These are phyloP conservation scores for Pulveroboletus ravenelii DNA, from an alignment of 768 basidiomycete genomes.

Conservation along the genomic window DNA sequence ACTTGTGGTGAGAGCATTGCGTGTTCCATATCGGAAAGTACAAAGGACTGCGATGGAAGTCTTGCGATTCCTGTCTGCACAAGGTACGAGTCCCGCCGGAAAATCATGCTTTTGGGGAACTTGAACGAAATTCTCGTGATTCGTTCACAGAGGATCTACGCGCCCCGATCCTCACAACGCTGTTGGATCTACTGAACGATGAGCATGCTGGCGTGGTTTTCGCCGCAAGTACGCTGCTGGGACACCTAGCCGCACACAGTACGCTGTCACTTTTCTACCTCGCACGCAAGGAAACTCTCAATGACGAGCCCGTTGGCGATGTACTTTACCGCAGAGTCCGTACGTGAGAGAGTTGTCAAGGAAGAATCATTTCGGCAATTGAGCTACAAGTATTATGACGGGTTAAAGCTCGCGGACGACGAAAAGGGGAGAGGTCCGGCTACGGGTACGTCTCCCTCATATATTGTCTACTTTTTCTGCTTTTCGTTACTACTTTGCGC, in stretches of 20 bases:
- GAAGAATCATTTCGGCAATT: slow-evolving; percentile 15
- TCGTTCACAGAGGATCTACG: slow-evolving; percentile 11
- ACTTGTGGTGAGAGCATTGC: slow-evolving; percentile 14
- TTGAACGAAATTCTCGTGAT: background rate
- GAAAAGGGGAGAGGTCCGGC: slow-evolving; percentile 9
- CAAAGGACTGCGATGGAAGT: slow-evolving; percentile 14
- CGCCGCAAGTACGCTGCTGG: slow-evolving; percentile 12
- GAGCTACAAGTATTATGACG: slow-evolving; percentile 19
- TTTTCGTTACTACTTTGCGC: too few species aligned
- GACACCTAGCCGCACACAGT: slow-evolving; percentile 13
- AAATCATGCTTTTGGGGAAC: too few species aligned
- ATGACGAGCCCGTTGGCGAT: background rate
- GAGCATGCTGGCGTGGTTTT: slow-evolving; percentile 14
- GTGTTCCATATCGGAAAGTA: slow-evolving; percentile 11
- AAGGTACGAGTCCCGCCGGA: slow-evolving; percentile 7
- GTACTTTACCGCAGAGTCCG: slow-evolving; percentile 3
- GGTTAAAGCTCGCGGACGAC: slow-evolving; percentile 13
- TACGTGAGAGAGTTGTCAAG: slow-evolving; percentile 14
- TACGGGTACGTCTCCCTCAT: slow-evolving; percentile 11
- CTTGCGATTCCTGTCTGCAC: slow-evolving; percentile 9
- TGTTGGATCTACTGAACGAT: slow-evolving; percentile 18
- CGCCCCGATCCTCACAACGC: slow-evolving; percentile 2
- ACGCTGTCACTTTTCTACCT: background rate
- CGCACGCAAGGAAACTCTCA: background rate
- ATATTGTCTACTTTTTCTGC: too few species aligned